A percentile compares a stretch with the other conserved stretches of the same genome.
These are phyloP conservation scores for Picea mariana DNA, from an alignment of 83 land plant species.

Conservation along the genomic window DNA sequence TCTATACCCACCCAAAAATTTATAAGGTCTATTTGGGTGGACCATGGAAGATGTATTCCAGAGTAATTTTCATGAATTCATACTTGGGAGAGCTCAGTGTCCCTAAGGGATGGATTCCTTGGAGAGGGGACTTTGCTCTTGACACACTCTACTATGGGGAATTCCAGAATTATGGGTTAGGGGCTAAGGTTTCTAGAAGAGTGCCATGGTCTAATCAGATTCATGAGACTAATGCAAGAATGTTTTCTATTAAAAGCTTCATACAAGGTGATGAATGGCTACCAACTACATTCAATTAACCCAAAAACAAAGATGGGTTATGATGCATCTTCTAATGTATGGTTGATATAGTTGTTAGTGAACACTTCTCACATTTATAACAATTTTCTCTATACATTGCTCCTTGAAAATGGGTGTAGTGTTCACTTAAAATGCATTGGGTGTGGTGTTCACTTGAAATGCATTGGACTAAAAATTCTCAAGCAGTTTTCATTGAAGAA, in stretches of 20 bases:
- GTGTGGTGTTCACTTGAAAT: too few species aligned
- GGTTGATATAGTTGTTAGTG: too few species aligned
- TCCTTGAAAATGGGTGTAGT: too few species aligned
- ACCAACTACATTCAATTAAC: too few species aligned
- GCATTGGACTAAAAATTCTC: too few species aligned
- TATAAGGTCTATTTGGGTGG: constrained; percentile 63
- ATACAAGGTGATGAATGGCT: constrained; percentile 13
- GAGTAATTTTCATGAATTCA: constrained; percentile 56
- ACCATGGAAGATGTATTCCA: constrained; percentile 68
- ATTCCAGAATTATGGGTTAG: constrained; percentile 47
- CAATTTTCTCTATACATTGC: too few species aligned
- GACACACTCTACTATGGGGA: constrained; percentile 71
- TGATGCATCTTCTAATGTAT: too few species aligned
- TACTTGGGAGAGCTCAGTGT: constrained; percentile 28
- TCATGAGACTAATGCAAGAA: constrained; percentile 12
- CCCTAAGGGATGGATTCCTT: constrained; percentile 71
- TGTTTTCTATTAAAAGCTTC: constrained; percentile 34
- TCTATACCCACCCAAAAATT: constrained; percentile 29
- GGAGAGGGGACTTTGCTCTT: constrained; percentile 71
- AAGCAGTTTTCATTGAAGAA: too few species aligned
- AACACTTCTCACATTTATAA: too few species aligned
- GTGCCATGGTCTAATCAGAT: constrained; percentile 53
- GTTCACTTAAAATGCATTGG: too few species aligned
- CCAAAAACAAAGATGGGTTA: too few species aligned
- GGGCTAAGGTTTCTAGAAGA: constrained; percentile 23